Base-by-base conservation (phyloP, 345 rosid genomes). In the Nephelium lappaceum region DNA sequence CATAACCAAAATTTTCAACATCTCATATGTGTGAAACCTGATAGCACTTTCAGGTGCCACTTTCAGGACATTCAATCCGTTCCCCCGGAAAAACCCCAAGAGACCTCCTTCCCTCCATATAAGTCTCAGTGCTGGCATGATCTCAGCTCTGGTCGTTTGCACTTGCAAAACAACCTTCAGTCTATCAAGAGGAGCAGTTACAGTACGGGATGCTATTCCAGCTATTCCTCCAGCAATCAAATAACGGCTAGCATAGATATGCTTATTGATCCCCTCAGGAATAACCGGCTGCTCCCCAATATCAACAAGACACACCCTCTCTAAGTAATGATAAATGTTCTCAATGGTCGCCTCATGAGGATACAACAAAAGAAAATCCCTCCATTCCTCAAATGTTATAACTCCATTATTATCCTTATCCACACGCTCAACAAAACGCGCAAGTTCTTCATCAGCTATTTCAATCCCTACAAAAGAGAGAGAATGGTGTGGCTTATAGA, bases 301-400 rank as follows among this genome's bases (percentile, higher is more conserved):
- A 80, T 93, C 98, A 51, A 93, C 92, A 71, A 88, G 93, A 77
- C 97, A 93, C 38, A 90, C 92, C 86, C 96, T 93, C 86, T 93
- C 97, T 87, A 91, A 87, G 67, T 95, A 91, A 77, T 88, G 97
- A 71, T 91, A 95, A 72, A 95, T 95, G 78, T 95, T 95, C 77
- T 93, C 97, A 15, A 95, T 90, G 23, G 98, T 93, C 60, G 98
- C 97, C 77, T 95, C 98, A n/a, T 95, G 98, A 24, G 97, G 98
- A 83, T 91, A 93, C 6, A 93, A 77, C 80, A 95, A 83, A 66
- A 95, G 97, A 85, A 95, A 95, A 83, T 95, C 98, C 74, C 97
- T 90, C 98, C 98, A 95, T 77, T 93, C 98, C 75, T 93, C 97
- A 78, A 95, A 95, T 49, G 97, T 88, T 77, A 95, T 95, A 61